phyloP scores from a whole-genome alignment of 2,329 filamentous ascomycete species.

The Zymoseptoria passerinii region DNA sequence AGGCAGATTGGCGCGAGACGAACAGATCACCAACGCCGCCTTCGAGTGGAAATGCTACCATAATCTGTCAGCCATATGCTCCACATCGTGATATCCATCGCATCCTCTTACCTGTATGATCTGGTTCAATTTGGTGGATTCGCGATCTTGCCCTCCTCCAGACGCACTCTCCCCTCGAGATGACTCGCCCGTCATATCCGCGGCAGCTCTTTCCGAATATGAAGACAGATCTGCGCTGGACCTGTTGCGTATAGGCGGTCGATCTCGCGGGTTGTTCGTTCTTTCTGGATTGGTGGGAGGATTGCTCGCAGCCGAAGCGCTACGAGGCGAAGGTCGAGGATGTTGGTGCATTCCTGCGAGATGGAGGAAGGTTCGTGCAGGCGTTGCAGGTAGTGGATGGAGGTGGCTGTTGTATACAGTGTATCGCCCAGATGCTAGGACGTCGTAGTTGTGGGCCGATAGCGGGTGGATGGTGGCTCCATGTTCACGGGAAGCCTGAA shows the following conservation, averaged over 20 bases:
- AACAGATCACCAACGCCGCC: conserved; percentile 72
- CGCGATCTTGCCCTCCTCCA: conserved; percentile 45
- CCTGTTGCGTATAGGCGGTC: conserved; percentile 41
- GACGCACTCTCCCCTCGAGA: conserved; percentile 35
- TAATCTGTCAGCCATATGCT: conserved; percentile 6
- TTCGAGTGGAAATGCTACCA: conserved; percentile 83
- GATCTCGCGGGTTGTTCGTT: conserved; percentile 66
- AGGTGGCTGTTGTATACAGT: neutral
- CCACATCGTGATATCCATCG: neutral
- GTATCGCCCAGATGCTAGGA: conserved; percentile 10
- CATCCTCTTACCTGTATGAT: conserved; percentile 67
- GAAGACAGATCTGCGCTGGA: conserved; percentile 45
- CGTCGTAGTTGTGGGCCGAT: conserved; percentile 7
- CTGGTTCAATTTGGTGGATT: conserved; percentile 79
- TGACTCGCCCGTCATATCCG: conserved; percentile 25
- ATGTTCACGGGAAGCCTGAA: conserved; percentile 15
- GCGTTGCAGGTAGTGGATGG: neutral
- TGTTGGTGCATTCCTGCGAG: conserved; percentile 72
- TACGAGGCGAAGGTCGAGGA: conserved; percentile 64
- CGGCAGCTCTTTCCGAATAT: conserved; percentile 43
- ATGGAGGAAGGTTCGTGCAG: neutral
- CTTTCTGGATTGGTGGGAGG: conserved; percentile 64
- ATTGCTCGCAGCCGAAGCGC: conserved; percentile 64
- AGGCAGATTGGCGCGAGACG: conserved; percentile 66
- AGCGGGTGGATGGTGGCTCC: conserved; percentile 14